A percentile compares a stretch with the other conserved stretches of the same genome.
Conservation (phyloP, 352 stramenopile genomes). For the Phytophthora chlamydospora region DNA sequence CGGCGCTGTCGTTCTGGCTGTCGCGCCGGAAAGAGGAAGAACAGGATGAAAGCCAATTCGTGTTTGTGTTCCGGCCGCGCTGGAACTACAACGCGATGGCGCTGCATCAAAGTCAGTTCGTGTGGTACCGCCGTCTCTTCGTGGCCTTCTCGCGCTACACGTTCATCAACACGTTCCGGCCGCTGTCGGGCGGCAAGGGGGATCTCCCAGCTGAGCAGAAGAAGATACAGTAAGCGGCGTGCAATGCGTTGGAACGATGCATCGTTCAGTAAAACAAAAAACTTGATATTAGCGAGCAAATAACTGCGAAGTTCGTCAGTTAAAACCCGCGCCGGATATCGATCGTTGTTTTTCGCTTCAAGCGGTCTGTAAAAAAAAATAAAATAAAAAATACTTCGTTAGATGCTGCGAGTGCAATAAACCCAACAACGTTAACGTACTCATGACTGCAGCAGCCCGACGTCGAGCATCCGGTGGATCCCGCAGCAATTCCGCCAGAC, state of each 20-base stretch:
- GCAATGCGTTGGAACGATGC: background rate
- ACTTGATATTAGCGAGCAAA: slow-evolving; percentile 1
- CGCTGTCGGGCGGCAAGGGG: slow-evolving; percentile 35
- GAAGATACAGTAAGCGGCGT: slow-evolving; percentile 36
- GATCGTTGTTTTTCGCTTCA: slow-evolving; percentile 50
- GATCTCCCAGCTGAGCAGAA: slow-evolving; percentile 31
- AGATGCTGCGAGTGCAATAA: background rate
- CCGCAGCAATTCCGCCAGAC: slow-evolving; percentile 26
- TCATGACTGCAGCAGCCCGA: slow-evolving; percentile 30
- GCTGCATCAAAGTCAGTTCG: slow-evolving; percentile 94
- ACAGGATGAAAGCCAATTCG: slow-evolving; percentile 42
- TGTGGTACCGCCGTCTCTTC: slow-evolving; percentile 97
- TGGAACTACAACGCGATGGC: slow-evolving; percentile 93
- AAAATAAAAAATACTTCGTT: background rate
- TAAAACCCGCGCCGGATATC: slow-evolving; percentile 55
- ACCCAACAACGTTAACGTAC: slow-evolving; percentile 18
- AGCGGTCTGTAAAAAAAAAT: slow-evolving; percentile 22
- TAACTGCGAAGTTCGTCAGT: background rate
- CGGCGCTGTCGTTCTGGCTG: slow-evolving; percentile 52
- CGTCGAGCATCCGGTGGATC: slow-evolving; percentile 41
- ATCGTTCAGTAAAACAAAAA: background rate
- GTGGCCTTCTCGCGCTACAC: slow-evolving; percentile 96
- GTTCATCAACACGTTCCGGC: slow-evolving; percentile 91
- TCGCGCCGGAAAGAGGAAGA: slow-evolving; percentile 15
- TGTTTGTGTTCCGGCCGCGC: slow-evolving; percentile 62